Percentiles rank a stretch among this genome's conserved stretches.
Conservation (phyloP, 1,284 basidiomycete species). For the Fereydounia khargensis region DNA sequence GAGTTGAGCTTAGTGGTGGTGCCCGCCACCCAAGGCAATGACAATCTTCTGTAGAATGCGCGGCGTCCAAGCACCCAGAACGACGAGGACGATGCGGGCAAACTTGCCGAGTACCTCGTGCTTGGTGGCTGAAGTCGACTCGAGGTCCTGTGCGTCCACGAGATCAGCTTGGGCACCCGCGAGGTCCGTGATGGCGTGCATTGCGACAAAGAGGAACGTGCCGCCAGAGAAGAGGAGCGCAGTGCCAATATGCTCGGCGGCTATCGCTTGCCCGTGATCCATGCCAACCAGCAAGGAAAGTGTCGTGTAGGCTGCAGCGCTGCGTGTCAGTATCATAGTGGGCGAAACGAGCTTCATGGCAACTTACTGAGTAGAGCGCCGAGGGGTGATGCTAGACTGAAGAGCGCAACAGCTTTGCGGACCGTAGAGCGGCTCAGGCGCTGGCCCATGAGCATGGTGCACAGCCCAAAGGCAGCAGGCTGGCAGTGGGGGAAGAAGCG, state of each 20-base stretch:
- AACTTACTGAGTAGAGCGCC: conserved; percentile 46
- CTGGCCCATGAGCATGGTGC: conserved; percentile 50
- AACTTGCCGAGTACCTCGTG: conserved; percentile 18
- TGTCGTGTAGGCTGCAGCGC: background rate
- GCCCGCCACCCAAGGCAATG: conserved; percentile 4
- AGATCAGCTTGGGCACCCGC: conserved; percentile 28
- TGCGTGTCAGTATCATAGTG: too few relatives aligned
- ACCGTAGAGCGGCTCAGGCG: conserved; percentile 27
- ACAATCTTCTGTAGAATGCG: conserved; percentile 12
- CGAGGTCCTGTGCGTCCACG: background rate
- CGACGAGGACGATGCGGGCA: conserved; percentile 11
- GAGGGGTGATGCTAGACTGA: conserved; percentile 41
- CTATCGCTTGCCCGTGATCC: conserved; percentile 8
- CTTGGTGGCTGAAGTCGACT: background rate
- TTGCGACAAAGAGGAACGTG: conserved; percentile 90
- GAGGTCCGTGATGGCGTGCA: conserved; percentile 59
- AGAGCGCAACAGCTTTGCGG: conserved; percentile 36
- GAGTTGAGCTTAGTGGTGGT: conserved; percentile 9
- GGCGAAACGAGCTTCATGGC: too few relatives aligned
- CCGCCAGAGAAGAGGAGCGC: conserved; percentile 82
- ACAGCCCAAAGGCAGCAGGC: conserved; percentile 51
- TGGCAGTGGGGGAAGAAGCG: too few relatives aligned
- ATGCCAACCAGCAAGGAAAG: background rate
- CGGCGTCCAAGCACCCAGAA: conserved; percentile 18
- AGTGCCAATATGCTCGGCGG: conserved; percentile 63